These are phyloP conservation scores for Cryptococcus deneoformans DNA, from an alignment of 1,284 basidiomycete genomes.

Conservation along the genomic window DNA sequence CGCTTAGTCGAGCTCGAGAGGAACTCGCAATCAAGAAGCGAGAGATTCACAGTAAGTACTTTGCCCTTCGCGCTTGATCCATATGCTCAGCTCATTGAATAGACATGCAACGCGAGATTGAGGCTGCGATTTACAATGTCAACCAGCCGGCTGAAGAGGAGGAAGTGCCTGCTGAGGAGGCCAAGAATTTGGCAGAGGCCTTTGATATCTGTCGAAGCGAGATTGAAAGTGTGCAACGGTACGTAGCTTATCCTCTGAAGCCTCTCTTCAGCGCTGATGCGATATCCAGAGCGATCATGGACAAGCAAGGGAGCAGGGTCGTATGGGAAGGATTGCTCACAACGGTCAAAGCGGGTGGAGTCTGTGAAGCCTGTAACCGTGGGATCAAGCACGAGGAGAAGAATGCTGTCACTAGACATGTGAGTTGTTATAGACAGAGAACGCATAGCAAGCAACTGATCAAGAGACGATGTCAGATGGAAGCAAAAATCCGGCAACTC, in stretches of 20 bases:
- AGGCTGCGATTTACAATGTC: background rate
- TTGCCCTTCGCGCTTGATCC: background rate
- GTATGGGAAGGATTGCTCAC: slow-evolving; percentile 64
- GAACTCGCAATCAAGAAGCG: slow-evolving; percentile 63
- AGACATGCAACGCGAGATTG: background rate
- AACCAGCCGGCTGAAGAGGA: no score
- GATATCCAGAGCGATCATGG: no score
- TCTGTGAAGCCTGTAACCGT: slow-evolving; percentile 75
- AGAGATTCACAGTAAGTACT: slow-evolving; percentile 60
- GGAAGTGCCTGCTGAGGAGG: no score
- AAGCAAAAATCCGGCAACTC: background rate
- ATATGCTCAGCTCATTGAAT: background rate
- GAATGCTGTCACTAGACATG: slow-evolving; percentile 63
- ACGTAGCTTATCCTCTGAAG: no score
- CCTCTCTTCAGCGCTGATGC: no score
- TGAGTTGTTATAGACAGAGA: slow-evolving; percentile 41
- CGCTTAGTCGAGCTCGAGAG: slow-evolving; percentile 58
- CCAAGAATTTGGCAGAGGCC: no score
- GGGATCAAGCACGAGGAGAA: slow-evolving; percentile 64
- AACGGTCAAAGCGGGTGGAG: slow-evolving; percentile 61
- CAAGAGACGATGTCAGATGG: slow-evolving; percentile 54
- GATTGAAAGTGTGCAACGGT: no score
- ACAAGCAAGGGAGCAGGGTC: background rate
- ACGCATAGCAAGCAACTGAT: background rate
- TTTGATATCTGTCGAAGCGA: no score